A percentile compares a stretch with the other conserved stretches of the same genome.
phyloP scores from a whole-genome alignment of 352 stramenopile genomes.

The Globisporangium paddicum region DNA sequence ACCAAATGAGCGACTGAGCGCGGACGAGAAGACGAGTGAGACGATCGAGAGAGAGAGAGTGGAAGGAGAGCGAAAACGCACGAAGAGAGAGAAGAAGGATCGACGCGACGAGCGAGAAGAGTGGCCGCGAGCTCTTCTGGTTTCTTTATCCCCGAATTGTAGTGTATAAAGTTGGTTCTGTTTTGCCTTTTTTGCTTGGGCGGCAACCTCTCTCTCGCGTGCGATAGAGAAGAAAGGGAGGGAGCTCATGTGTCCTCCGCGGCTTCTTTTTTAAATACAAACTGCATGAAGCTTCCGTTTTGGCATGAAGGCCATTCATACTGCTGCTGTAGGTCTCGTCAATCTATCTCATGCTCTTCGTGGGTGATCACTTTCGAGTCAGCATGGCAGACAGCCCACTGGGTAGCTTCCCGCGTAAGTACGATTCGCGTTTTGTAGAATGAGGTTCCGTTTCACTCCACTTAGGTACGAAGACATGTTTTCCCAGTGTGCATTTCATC shows the following conservation, averaged over 20 bases:
- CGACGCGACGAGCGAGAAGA: conserved; percentile 1
- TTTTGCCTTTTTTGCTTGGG: neutral
- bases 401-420: neutral
- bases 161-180: conserved; percentile 27
- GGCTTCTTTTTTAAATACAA: neutral
- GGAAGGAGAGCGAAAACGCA: neutral
- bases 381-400: neutral
- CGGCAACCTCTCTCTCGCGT: neutral
- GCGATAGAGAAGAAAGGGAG: neutral
- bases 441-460: neutral
- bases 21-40: neutral
- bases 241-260: neutral
- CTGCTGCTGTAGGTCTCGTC: too few relatives aligned
- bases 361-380: neutral
- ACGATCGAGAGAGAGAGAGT: conserved; percentile 1
- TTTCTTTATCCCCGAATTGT: conserved; percentile 26
- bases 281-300: neutral
- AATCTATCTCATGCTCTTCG: too few relatives aligned
- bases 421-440: neutral
- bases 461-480: neutral
- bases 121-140: conserved; percentile 10
- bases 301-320: neutral
- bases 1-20: neutral
- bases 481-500: neutral
- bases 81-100: neutral